Conservation (phyloP, 306 rosid species). For the Albizia julibrissin region DNA sequence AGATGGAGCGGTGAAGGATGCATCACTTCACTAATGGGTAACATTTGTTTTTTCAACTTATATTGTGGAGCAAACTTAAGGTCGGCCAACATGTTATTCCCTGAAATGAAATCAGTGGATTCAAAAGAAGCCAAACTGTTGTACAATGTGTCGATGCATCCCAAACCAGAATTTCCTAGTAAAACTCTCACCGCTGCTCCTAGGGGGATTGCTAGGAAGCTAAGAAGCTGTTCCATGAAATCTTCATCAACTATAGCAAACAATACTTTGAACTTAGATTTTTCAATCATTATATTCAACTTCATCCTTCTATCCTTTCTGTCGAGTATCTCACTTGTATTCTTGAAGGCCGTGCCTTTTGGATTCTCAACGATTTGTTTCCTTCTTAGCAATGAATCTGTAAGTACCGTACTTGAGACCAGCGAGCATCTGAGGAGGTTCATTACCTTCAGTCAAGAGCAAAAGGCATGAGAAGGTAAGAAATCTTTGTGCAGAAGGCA, state of each 20-base stretch:
- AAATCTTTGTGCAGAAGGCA: no score
- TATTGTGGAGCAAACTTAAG: not conserved
- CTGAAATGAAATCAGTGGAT: not conserved
- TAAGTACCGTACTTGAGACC: slow-evolving; percentile 13
- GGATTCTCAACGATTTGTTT: not conserved
- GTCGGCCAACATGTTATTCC: not conserved
- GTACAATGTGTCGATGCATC: not conserved
- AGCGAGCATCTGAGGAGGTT: slow-evolving; percentile 28
- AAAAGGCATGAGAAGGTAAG: not conserved
- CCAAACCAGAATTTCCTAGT: not conserved
- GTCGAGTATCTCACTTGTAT: not conserved
- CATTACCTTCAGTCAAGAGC: slow-evolving; percentile 1
- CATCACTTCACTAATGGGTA: not conserved
- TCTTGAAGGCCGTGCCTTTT: no score
- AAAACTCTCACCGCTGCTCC: not conserved
- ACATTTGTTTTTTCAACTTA: not conserved
- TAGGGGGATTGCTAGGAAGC: not conserved
- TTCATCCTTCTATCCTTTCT: not conserved
- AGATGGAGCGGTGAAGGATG: not conserved
- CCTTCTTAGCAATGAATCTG: slow-evolving; percentile 5
- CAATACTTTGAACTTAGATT: not conserved
- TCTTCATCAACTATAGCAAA: not conserved
- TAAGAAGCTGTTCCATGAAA: not conserved
- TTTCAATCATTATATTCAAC: not conserved
- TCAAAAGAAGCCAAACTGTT: not conserved